A percentile compares a stretch with the other conserved stretches of the same genome.
phyloP scores from a whole-genome alignment of 2,329 filamentous ascomycete species.

The Tolypocladium guangdongense region DNA sequence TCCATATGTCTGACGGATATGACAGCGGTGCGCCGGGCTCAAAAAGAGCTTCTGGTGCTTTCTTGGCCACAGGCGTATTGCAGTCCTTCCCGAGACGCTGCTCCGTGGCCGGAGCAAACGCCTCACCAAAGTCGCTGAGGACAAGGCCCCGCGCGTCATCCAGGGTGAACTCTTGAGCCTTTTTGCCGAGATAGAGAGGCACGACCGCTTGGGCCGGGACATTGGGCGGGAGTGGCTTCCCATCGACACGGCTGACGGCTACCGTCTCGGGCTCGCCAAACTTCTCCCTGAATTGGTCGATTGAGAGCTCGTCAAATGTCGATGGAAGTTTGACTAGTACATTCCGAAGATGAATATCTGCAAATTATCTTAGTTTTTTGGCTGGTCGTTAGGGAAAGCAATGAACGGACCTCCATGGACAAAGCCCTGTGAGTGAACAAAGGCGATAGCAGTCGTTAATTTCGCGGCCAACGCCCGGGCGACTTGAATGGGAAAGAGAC shows the following conservation, averaged over 20 bases:
- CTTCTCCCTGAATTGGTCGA: conserved; percentile 18
- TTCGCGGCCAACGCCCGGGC: conserved; percentile 1
- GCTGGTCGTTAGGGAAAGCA: neutral
- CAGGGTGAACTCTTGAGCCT: conserved; percentile 14
- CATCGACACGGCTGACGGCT: conserved; percentile 12
- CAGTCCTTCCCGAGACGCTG: conserved; percentile 11
- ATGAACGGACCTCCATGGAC: conserved; percentile 11
- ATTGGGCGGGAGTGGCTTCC: conserved; percentile 13
- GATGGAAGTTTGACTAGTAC: conserved; percentile 4
- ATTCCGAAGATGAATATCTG: conserved; percentile 17
- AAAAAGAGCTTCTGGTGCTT: neutral
- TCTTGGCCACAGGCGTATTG: conserved; percentile 6
- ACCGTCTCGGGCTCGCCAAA: conserved; percentile 18
- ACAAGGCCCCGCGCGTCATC: conserved; percentile 14
- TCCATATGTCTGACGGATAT: conserved; percentile 11
- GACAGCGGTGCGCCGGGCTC: neutral
- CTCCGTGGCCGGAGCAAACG: conserved; percentile 14
- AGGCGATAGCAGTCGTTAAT: conserved; percentile 10
- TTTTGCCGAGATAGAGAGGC: conserved; percentile 15
- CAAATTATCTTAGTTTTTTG: neutral
- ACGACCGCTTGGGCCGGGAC: conserved; percentile 13
- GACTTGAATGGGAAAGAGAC: neutral
- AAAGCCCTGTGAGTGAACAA: conserved; percentile 14
- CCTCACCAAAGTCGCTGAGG: conserved; percentile 23
- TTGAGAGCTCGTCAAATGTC: conserved; percentile 14